These are phyloP conservation scores for Daldinia caldariorum DNA, from an alignment of 495 filamentous ascomycete species.

Conservation along the genomic window DNA sequence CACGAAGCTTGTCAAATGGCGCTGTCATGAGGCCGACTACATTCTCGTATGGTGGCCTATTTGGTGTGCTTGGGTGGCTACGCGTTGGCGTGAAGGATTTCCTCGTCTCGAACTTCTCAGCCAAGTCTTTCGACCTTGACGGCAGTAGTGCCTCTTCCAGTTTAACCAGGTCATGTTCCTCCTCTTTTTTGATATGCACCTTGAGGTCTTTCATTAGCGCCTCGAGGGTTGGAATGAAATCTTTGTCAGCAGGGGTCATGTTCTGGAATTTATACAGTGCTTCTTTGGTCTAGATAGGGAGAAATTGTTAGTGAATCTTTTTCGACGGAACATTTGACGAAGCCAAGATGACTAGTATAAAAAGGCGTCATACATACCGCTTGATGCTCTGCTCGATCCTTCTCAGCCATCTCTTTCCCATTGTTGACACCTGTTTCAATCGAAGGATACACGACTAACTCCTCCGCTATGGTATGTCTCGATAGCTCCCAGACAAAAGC, in stretches of 20 bases:
- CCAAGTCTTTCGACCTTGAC: constrained; percentile 54
- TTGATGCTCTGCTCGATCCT: constrained; percentile 69
- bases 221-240: constrained; percentile 64
- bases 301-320: neutral
- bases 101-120: constrained; percentile 64
- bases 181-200: constrained; percentile 71
- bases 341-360: neutral
- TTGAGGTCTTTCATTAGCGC: constrained; percentile 61
- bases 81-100: constrained; percentile 70
- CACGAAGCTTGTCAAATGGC: constrained; percentile 61
- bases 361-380: constrained; percentile 49
- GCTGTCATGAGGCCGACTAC: constrained; percentile 59
- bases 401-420: constrained; percentile 63
- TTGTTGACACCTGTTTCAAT: constrained; percentile 66
- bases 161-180: constrained; percentile 63
- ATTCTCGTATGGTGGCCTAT: constrained; percentile 63
- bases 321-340: neutral
- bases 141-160: constrained; percentile 60
- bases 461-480: constrained; percentile 71
- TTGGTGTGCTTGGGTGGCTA: constrained; percentile 63
- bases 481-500: constrained; percentile 78
- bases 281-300: constrained; percentile 67
- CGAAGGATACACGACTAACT: constrained; percentile 74
- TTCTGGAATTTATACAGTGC: constrained; percentile 69
- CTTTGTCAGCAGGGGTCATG: constrained; percentile 54